Conservation (phyloP, 176 grass and related monocot genomes). For the Phragmites australis region DNA sequence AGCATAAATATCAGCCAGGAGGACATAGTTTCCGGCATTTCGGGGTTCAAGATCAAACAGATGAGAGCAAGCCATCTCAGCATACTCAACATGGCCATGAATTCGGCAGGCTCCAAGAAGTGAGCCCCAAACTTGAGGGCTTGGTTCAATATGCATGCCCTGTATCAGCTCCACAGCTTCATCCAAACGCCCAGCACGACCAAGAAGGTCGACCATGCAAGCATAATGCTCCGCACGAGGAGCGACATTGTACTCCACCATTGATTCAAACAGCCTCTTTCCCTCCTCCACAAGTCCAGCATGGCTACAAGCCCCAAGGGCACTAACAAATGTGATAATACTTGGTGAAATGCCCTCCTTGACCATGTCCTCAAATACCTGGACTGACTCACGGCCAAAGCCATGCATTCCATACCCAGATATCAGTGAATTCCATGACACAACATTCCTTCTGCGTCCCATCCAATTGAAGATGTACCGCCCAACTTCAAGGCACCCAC, state of each 20-base stretch:
- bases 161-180: slow-evolving; percentile 64
- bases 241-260: slow-evolving; percentile 48
- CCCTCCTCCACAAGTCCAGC: slow-evolving; percentile 76
- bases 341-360: slow-evolving; percentile 50
- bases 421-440: slow-evolving; percentile 77
- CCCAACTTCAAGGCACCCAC: slow-evolving; percentile 53
- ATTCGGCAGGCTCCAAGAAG: slow-evolving; percentile 88
- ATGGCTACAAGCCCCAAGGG: slow-evolving; percentile 82
- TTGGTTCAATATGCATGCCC: slow-evolving; percentile 55
- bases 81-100: slow-evolving; percentile 69
- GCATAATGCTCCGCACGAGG: slow-evolving; percentile 69
- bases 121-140: slow-evolving; percentile 75
- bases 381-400: slow-evolving; percentile 52
- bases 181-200: slow-evolving; percentile 59
- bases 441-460: slow-evolving; percentile 52
- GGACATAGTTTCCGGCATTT: slow-evolving; percentile 94
- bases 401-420: slow-evolving; percentile 70
- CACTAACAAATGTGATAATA: slow-evolving; percentile 73
- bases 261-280: slow-evolving; percentile 68
- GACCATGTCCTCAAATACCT: slow-evolving; percentile 61
- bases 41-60: slow-evolving; percentile 82
- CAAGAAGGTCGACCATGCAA: slow-evolving; percentile 80
- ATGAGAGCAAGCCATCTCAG: slow-evolving; percentile 72
- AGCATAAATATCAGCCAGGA: slow-evolving; percentile 82
- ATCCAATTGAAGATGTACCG: slow-evolving; percentile 50